Conservation (phyloP, 1,139 yeast species). For the Candida dubliniensis region DNA sequence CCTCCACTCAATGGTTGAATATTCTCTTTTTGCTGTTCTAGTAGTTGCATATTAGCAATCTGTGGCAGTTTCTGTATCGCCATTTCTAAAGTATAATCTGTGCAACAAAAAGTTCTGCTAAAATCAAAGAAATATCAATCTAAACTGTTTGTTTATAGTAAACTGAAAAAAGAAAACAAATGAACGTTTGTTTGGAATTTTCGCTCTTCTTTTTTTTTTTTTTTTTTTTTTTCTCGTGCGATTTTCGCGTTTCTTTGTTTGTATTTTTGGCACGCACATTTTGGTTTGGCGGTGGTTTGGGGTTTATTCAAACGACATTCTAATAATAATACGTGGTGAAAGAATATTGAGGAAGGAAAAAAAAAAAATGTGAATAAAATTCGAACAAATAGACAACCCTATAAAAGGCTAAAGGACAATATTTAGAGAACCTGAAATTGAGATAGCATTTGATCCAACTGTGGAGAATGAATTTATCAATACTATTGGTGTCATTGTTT, state of each 20-base stretch:
- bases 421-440: background rate
- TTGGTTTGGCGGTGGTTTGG: background rate
- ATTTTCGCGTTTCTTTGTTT: background rate
- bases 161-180: background rate
- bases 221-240: background rate
- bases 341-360: background rate
- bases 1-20: slow-evolving; percentile 71
- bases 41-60: slow-evolving; percentile 37
- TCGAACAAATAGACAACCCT: too few species aligned
- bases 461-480: background rate
- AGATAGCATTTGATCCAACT: background rate
- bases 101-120: background rate
- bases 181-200: background rate
- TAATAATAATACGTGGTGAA: background rate
- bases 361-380: background rate
- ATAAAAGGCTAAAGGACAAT: too few species aligned
- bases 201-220: background rate
- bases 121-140: too few species aligned
- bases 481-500: slow-evolving; percentile 15
- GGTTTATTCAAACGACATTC: too few species aligned
- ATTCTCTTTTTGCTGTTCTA: slow-evolving; percentile 81
- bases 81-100: background rate
- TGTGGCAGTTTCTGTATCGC: background rate
- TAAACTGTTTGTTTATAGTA: too few species aligned
- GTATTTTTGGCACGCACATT: too few species aligned